These are phyloP conservation scores for Suillus fuscotomentosus DNA, from an alignment of 768 basidiomycete species.

Conservation along the genomic window DNA sequence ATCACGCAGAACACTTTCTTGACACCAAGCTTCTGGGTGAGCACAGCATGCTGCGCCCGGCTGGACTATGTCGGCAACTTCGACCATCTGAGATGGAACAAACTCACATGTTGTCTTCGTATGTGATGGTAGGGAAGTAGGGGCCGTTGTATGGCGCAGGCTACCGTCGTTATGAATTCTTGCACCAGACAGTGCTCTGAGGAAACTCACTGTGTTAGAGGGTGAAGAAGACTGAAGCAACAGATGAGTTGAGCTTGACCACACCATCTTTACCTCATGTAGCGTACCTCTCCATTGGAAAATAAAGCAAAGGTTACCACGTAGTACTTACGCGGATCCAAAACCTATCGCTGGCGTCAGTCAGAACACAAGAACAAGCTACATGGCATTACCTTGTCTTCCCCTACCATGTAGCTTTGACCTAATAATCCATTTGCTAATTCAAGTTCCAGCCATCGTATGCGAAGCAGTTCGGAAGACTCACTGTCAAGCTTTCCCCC, in stretches of 20 bases:
- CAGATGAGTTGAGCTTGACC: neutral
- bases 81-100: neutral
- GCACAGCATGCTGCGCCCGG: constrained; percentile 53
- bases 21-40: constrained; percentile 46
- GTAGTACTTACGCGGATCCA: constrained; percentile 51
- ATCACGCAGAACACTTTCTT: constrained; percentile 45
- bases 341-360: constrained; percentile 29
- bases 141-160: constrained; percentile 57
- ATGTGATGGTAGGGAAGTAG: constrained; percentile 54
- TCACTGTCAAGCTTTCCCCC: constrained; percentile 51
- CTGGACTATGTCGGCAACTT: constrained; percentile 24
- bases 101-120: constrained; percentile 56
- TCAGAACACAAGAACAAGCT: neutral
- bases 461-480: constrained; percentile 16
- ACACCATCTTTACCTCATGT: neutral
- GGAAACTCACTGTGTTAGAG: constrained; percentile 42
- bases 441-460: constrained; percentile 7
- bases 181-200: neutral
- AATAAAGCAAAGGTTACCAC: constrained; percentile 58
- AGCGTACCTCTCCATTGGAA: constrained; percentile 55
- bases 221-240: constrained; percentile 54
- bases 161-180: constrained; percentile 26
- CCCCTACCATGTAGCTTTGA: constrained; percentile 51
- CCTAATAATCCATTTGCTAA: constrained; percentile 32
- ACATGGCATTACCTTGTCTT: constrained; percentile 40